A percentile compares a stretch with the other conserved stretches of the same genome.
Evolutionary conservation across 2,329 filamentous ascomycete species (phyloP).

Genomic region (Fusarium annulatum): DNA sequence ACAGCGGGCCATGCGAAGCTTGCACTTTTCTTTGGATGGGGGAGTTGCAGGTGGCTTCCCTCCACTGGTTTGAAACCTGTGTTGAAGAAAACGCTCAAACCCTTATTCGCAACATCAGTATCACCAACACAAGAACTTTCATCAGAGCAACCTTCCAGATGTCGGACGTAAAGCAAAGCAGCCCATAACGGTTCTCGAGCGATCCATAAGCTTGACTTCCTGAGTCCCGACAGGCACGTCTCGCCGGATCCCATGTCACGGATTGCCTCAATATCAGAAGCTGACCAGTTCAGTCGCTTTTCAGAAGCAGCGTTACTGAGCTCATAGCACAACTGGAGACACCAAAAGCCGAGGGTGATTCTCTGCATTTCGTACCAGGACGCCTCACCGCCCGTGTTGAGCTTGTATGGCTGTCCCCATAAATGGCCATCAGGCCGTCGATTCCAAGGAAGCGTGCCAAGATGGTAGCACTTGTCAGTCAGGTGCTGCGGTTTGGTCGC

Average conservation of each 20-base stretch:
- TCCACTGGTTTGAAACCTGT: constrained; percentile 12
- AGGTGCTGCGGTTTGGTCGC: constrained; percentile 11
- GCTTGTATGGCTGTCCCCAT: constrained; percentile 13
- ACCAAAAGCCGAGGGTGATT: constrained; percentile 16
- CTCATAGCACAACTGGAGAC: constrained; percentile 25
- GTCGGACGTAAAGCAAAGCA: constrained; percentile 11
- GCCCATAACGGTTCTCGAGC: constrained; percentile 15
- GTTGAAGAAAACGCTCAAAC: constrained; percentile 9
- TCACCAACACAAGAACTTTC: constrained; percentile 13
- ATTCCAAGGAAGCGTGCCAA: constrained; percentile 4
- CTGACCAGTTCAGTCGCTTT: constrained; percentile 15
- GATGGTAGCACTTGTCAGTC: constrained; percentile 6
- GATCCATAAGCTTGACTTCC: constrained; percentile 4
- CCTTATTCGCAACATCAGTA: background rate
- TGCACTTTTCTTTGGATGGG: background rate
- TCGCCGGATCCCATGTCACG: constrained; percentile 16
- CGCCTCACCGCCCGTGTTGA: constrained; percentile 6
- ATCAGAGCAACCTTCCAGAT: background rate
- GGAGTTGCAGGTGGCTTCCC: background rate
- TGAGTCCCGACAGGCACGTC: background rate
- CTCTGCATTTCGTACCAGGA: constrained; percentile 33
- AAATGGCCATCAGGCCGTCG: background rate
- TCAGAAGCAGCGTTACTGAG: constrained; percentile 25
- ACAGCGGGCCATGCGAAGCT: background rate
- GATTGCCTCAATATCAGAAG: background rate